Conservation (phyloP, 129 eudicot genomes). For the Cynara cardunculus region DNA sequence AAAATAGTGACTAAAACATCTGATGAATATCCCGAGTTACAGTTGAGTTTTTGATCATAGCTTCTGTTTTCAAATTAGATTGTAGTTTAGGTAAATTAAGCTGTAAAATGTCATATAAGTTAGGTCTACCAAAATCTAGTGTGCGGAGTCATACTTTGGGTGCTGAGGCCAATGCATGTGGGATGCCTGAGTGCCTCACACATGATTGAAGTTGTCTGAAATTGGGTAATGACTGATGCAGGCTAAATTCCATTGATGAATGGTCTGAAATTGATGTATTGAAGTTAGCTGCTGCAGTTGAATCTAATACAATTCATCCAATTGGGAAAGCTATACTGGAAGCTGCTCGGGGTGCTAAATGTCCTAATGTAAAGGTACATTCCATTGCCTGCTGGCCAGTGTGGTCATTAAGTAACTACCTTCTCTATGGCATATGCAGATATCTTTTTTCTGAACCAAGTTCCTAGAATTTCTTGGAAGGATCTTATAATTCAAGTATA, state of each 20-base stretch:
- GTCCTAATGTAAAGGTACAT: constrained; percentile 54
- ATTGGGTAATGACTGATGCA: constrained; percentile 36
- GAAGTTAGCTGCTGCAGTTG: constrained; percentile 92
- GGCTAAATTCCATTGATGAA: constrained; percentile 32
- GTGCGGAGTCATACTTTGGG: neutral
- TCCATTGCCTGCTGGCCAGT: neutral
- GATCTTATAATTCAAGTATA: neutral
- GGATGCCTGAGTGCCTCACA: neutral
- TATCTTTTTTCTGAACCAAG: neutral
- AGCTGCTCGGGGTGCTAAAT: constrained; percentile 75
- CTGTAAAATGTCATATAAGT: neutral
- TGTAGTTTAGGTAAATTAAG: neutral
- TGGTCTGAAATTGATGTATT: constrained; percentile 78
- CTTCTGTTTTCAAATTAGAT: neutral
- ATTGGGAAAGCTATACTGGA: constrained; percentile 93
- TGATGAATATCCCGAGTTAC: constrained; percentile 27
- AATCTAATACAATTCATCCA: constrained; percentile 92
- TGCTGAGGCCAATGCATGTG: neutral
- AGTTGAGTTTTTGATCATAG: constrained; percentile 39
- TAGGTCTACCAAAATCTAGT: neutral
- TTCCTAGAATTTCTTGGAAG: neutral
- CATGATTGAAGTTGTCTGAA: neutral
- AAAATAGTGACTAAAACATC: constrained; percentile 52
- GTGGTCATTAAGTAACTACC: neutral
- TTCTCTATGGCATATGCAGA: neutral